Base-by-base conservation (phyloP, 257 asterid species). In the Ilex aquifolium region DNA sequence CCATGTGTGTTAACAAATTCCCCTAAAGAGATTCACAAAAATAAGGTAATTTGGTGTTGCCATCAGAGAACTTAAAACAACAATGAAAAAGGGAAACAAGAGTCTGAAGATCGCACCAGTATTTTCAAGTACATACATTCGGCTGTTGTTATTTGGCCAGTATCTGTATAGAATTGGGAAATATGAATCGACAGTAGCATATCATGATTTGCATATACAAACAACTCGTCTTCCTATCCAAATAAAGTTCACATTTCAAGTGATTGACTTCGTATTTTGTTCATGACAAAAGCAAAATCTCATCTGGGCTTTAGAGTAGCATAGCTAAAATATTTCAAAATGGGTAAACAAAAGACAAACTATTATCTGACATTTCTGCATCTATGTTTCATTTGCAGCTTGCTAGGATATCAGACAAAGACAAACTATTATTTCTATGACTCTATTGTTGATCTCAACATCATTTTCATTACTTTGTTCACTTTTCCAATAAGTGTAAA, bases 141-240 rank as follows among this genome's bases (percentile, higher is more conserved):
- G 31, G n/a, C 60, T 56, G 2, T 31, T 56, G 32, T 56, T 56
- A 56, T 56, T 56, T 13, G 60, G 60, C 60, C 60, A 56, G 60
- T 29, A 56, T 56, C 60, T 56, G 60, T 21, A 56, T 56, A 11
- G n/a, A 31, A 30, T 14, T 1, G 44, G 32, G 11, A 56, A 56
- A 4, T 27, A 53, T 6, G 57, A 21, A 53, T 13, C 16, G 10
- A 31, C 30, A 15, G 10, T 53, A 30, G 5, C 31, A 10, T 54
- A 0, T 52, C 17, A 52, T 52, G 13, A 54, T 15, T 31, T 21
- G 27, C 30, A 54, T 54, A 54, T 13, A 17, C 12, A 7, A 13
- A 29, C 58, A 54, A 54, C 32, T 27, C 10, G n/a, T 54, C 31
- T 54, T 54, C 30, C 58, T 12, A 21, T 27, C 1, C 31, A 8